These are phyloP conservation scores for Neurospora sp. DNA, from an alignment of 495 filamentous ascomycete species.

Conservation along the genomic window DNA sequence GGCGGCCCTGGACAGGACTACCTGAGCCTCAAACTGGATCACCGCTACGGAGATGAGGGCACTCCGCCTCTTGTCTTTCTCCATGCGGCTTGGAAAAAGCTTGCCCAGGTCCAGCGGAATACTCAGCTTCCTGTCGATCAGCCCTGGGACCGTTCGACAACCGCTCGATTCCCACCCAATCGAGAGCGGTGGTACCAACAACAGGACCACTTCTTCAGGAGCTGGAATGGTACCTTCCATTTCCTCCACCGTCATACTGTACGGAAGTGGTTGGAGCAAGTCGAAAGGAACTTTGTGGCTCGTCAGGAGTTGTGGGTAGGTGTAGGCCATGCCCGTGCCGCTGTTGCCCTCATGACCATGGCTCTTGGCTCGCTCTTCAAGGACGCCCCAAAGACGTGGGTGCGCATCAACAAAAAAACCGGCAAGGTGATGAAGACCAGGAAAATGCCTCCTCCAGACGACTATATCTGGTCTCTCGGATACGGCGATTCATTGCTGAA, in stretches of 20 bases:
- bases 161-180: not conserved
- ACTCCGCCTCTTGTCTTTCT: constrained; percentile 17
- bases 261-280: constrained; percentile 7
- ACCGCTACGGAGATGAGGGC: constrained; percentile 11
- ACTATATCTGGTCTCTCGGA: constrained; percentile 10
- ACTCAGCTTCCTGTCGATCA: constrained; percentile 3
- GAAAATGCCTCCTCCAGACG: not conserved
- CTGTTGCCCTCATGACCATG: constrained; percentile 16
- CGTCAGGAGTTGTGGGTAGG: constrained; percentile 3
- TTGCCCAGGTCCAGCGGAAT: constrained; percentile 1
- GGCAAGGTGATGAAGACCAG: not conserved
- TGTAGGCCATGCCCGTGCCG: constrained; percentile 12
- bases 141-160: constrained; percentile 9
- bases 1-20: not conserved
- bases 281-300: constrained; percentile 7
- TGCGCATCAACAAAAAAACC: not conserved
- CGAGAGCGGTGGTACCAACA: constrained; percentile 4
- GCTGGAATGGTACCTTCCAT: constrained; percentile 17
- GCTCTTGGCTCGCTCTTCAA: constrained; percentile 12
- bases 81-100: constrained; percentile 13
- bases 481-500: constrained; percentile 13
- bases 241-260: constrained; percentile 13
- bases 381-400: not conserved
- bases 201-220: constrained; percentile 10
- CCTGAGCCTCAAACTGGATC: constrained; percentile 2